Percentiles rank a stretch among this genome's conserved stretches.
phyloP scores from a whole-genome alignment of 2,329 filamentous ascomycete species.

The Fusarium setosum region DNA sequence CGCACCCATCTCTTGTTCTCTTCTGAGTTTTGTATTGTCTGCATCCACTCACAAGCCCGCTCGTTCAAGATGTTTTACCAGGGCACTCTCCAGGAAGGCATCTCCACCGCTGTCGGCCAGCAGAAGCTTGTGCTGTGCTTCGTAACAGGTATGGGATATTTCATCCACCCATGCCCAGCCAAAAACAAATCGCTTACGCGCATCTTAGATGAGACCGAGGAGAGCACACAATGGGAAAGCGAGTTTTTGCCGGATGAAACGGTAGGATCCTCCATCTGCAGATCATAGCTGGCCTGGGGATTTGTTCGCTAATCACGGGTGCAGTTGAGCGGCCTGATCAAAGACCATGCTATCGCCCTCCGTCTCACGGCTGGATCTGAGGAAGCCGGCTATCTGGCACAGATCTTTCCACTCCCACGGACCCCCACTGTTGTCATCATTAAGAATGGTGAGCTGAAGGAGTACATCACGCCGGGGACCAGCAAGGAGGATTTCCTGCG shows the following conservation, averaged over 20 bases:
- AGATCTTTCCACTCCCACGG: constrained; percentile 83
- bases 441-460: constrained; percentile 79
- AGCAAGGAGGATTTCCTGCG: constrained; percentile 74
- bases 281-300: not conserved
- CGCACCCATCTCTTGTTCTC: not conserved
- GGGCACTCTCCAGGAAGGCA: constrained; percentile 84
- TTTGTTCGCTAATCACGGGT: constrained; percentile 22
- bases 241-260: constrained; percentile 71
- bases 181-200: constrained; percentile 25
- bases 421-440: constrained; percentile 86
- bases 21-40: not conserved
- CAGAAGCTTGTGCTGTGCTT: constrained; percentile 87
- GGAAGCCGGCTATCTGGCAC: constrained; percentile 84
- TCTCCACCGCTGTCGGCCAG: constrained; percentile 78
- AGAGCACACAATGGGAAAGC: constrained; percentile 79
- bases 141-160: constrained; percentile 71
- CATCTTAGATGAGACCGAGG: constrained; percentile 60
- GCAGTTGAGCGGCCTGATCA: constrained; percentile 67
- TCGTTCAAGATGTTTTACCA: constrained; percentile 78
- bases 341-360: constrained; percentile 74
- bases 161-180: constrained; percentile 6
- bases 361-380: constrained; percentile 78
- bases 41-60: not conserved
- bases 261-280: constrained; percentile 53
- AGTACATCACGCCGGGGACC: constrained; percentile 77